A percentile compares a stretch with the other conserved stretches of the same genome.
Evolutionary conservation across 139 green algal genomes (phyloP).

Genomic region (Closterium sp.): DNA sequence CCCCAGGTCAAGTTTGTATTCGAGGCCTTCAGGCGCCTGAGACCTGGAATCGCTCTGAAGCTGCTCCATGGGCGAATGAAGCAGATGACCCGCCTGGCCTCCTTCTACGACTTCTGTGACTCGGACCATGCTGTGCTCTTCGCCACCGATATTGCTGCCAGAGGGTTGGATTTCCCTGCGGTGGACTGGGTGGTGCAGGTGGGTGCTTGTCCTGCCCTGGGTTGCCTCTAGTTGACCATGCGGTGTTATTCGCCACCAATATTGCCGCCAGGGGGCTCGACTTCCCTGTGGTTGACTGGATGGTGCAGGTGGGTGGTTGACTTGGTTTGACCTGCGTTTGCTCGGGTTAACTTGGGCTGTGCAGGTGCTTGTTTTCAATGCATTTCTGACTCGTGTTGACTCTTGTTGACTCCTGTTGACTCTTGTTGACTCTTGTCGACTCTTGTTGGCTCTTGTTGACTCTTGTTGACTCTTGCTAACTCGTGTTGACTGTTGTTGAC

Average conservation of each 20-base stretch:
- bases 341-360: no score
- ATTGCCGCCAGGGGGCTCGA: conserved; percentile 86
- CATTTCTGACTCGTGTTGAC: no score
- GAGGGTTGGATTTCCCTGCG: conserved; percentile 86
- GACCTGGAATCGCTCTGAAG: conserved; percentile 82
- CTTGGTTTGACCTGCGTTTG: neutral
- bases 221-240: neutral
- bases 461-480: no score
- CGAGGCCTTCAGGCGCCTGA: conserved; percentile 85
- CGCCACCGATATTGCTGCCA: conserved; percentile 86
- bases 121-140: conserved; percentile 75
- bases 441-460: no score
- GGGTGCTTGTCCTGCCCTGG: neutral
- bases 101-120: conserved; percentile 55
- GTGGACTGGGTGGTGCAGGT: conserved; percentile 89
- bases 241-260: conserved; percentile 89
- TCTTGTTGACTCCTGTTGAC: no score
- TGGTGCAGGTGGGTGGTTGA: conserved; percentile 61
- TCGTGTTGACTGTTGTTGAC: no score
- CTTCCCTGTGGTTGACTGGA: conserved; percentile 91
- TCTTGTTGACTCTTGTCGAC: no score
- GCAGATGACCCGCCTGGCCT: conserved; percentile 79
- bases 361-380: no score
- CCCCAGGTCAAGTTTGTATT: conserved; percentile 84
- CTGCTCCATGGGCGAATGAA: conserved; percentile 94